Conservation (phyloP, 2,329 filamentous ascomycete species). For the Cladophialophora immunda region DNA sequence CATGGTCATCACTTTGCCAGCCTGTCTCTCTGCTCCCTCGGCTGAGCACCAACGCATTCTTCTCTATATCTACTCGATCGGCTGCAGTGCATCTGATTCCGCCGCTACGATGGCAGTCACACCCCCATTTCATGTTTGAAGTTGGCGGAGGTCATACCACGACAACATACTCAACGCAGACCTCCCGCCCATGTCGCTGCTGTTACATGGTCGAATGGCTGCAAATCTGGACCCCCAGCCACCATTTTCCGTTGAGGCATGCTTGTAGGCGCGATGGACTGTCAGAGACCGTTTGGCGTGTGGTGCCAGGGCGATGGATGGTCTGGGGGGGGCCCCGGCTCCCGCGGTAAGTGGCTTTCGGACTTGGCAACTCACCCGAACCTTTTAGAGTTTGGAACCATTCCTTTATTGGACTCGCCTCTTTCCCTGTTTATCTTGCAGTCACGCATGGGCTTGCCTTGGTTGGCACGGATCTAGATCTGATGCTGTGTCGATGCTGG, state of each 20-base stretch:
- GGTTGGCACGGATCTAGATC: neutral
- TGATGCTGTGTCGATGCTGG: neutral
- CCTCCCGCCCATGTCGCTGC: neutral
- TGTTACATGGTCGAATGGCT: neutral
- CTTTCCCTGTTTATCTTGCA: constrained; percentile 7
- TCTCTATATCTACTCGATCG: neutral
- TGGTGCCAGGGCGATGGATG: neutral
- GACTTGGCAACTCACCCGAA: constrained; percentile 12
- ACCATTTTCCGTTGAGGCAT: neutral
- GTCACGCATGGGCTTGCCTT: constrained; percentile 14
- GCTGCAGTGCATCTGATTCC: neutral
- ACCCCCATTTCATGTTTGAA: neutral
- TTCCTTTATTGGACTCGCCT: constrained; percentile 11
- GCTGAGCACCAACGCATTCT: neutral
- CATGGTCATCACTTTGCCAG: neutral
- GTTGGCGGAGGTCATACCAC: neutral
- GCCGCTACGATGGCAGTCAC: neutral
- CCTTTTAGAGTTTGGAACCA: constrained; percentile 13
- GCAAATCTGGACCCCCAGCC: neutral
- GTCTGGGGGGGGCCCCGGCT: neutral
- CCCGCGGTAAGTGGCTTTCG: constrained; percentile 11
- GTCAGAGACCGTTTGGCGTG: constrained; percentile 1
- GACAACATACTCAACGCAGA: neutral
- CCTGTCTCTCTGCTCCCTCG: neutral
- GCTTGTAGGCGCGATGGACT: neutral